These are phyloP conservation scores for Boletus edulis DNA, from an alignment of 768 basidiomycete species.

Conservation along the genomic window DNA sequence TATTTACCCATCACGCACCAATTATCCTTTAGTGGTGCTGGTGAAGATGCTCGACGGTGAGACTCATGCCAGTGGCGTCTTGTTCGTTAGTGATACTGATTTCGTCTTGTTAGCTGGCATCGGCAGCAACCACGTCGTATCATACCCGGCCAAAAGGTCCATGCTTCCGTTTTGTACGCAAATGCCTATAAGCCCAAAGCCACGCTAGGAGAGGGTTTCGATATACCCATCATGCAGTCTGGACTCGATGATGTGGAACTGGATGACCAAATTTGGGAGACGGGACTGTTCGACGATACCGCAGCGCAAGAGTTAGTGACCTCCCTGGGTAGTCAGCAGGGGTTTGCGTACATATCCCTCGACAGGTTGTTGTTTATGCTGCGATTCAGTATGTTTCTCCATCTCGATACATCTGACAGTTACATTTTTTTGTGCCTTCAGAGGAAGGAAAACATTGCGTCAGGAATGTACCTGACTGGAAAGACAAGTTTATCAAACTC, in stretches of 20 bases:
- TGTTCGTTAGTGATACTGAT: not conserved
- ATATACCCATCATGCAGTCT: conserved; percentile 10
- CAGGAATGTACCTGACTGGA: conserved; percentile 14
- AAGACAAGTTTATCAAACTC: conserved; percentile 5
- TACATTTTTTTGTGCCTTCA: not conserved
- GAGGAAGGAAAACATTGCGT: conserved; percentile 21
- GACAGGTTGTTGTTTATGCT: conserved; percentile 16
- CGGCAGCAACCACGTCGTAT: conserved; percentile 24
- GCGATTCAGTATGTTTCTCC: conserved; percentile 15
- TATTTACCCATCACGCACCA: conserved; percentile 24
- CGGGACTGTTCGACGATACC: conserved; percentile 18
- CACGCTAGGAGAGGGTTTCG: conserved; percentile 22
- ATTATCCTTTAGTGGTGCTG: conserved; percentile 18
- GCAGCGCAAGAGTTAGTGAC: conserved; percentile 11
- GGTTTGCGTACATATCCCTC: conserved; percentile 4
- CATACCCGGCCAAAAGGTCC: conserved; percentile 27
- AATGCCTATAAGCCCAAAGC: conserved; percentile 20
- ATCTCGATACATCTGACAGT: not conserved
- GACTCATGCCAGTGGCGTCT: not conserved
- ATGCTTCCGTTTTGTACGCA: conserved; percentile 23
- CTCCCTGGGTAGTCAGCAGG: conserved; percentile 9
- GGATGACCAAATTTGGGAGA: conserved; percentile 17
- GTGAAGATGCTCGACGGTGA: conserved; percentile 16
- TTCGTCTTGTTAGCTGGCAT: conserved; percentile 8
- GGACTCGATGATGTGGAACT: conserved; percentile 3